phyloP scores from a whole-genome alignment of 331 rosid genomes.

The Prunus yedoensis region DNA sequence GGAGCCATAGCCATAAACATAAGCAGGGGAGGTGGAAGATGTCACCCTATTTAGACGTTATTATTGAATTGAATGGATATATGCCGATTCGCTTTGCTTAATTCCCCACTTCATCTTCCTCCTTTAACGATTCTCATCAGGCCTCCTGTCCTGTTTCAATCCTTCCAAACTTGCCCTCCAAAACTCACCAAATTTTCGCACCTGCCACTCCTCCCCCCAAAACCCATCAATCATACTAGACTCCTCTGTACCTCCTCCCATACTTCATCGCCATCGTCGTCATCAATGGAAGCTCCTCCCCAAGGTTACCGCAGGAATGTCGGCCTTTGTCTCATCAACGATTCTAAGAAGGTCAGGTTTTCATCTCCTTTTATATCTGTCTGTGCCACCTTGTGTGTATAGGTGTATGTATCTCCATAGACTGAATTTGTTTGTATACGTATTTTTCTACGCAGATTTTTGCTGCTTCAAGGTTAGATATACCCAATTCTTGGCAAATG shows the following conservation, averaged over 20 bases:
- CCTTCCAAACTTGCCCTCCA: slow-evolving; percentile 30
- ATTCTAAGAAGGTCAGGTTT: slow-evolving; percentile 49
- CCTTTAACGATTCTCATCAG: slow-evolving; percentile 11
- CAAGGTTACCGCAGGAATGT: slow-evolving; percentile 80
- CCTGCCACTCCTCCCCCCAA: slow-evolving; percentile 11
- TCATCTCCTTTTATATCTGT: neutral
- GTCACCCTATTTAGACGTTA: too few relatives aligned
- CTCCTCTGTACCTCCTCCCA: slow-evolving; percentile 19
- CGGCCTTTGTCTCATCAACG: slow-evolving; percentile 72
- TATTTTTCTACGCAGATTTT: slow-evolving; percentile 45
- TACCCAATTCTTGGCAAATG: slow-evolving; percentile 89
- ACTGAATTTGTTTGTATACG: too few relatives aligned
- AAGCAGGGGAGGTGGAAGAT: neutral
- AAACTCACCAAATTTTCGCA: slow-evolving; percentile 17
- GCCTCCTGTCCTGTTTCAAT: slow-evolving; percentile 8
- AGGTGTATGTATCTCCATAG: neutral
- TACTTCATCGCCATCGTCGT: slow-evolving; percentile 19
- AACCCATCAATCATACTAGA: neutral
- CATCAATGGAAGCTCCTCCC: slow-evolving; percentile 81
- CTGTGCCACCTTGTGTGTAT: neutral
- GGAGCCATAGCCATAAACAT: too few relatives aligned
- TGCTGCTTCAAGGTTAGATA: slow-evolving; percentile 79
- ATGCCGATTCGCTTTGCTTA: slow-evolving; percentile 41
- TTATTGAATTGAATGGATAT: slow-evolving; percentile 44
- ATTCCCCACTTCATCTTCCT: slow-evolving; percentile 15